phyloP scores from a whole-genome alignment of 345 rosid genomes.

The Gossypium ekmanianum region DNA sequence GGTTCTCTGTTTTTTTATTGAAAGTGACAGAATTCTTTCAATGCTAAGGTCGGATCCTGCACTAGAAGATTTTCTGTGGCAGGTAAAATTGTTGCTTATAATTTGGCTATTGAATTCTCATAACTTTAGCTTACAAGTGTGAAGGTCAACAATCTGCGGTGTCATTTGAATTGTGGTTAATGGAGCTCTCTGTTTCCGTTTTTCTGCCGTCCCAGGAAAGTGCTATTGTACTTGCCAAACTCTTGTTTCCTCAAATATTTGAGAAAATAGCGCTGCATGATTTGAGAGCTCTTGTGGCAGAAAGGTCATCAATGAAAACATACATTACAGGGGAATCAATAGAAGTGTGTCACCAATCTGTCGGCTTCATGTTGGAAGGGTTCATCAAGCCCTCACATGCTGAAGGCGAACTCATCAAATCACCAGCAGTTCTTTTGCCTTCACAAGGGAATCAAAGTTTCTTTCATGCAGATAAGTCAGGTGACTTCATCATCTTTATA shows the following conservation, averaged over 20 bases:
- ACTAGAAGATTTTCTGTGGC: conserved; percentile 77
- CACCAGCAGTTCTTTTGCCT: conserved; percentile 65
- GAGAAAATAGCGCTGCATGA: conserved; percentile 79
- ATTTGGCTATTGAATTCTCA: conserved; percentile 10
- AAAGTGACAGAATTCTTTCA: conserved; percentile 54
- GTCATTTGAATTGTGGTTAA: not conserved
- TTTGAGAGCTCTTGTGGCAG: conserved; percentile 64
- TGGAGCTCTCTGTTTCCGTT: not conserved
- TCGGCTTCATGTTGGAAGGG: conserved; percentile 84
- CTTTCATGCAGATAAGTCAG: conserved; percentile 47
- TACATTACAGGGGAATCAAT: conserved; percentile 65
- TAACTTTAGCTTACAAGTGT: conserved; percentile 4
- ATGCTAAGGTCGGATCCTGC: conserved; percentile 55
- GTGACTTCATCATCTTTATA: conserved; percentile 28
- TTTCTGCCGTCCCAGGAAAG: conserved; percentile 57
- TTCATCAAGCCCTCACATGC: conserved; percentile 50
- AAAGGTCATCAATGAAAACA: conserved; percentile 56
- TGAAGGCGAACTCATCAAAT: conserved; percentile 49
- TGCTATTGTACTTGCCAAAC: conserved; percentile 66
- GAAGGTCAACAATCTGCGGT: not conserved
- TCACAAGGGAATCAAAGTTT: conserved; percentile 49
- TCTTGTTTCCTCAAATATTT: conserved; percentile 82
- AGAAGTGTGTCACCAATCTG: conserved; percentile 50
- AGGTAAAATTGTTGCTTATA: conserved; percentile 41
- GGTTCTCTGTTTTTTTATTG: conserved; percentile 66